Percentiles rank a stretch among this genome's conserved stretches.
These are phyloP conservation scores for Medicago truncatula DNA, from an alignment of 306 rosid genomes.

Conservation along the genomic window DNA sequence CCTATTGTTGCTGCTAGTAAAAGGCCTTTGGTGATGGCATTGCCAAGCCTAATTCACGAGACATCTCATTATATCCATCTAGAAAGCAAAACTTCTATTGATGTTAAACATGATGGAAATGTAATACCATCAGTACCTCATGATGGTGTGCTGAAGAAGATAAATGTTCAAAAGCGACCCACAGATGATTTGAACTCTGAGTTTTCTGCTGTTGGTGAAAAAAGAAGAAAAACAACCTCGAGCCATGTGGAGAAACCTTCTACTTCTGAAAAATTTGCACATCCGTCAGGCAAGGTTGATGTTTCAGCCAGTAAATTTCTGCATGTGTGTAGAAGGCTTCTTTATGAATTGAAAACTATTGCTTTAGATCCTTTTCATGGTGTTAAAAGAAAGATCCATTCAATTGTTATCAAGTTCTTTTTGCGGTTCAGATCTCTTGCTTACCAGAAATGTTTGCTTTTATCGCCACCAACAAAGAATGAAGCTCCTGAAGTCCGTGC, in stretches of 20 bases:
- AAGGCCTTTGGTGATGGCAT: constrained; percentile 40
- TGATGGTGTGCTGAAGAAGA: constrained; percentile 59
- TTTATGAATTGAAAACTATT: constrained; percentile 76
- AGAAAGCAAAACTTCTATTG: constrained; percentile 13
- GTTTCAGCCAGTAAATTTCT: constrained; percentile 38
- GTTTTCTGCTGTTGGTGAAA: constrained; percentile 55
- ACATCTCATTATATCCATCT: no score
- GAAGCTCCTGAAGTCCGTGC: constrained; percentile 56
- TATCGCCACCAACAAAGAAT: constrained; percentile 64
- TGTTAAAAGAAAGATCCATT: constrained; percentile 57
- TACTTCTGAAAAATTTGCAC: constrained; percentile 49
- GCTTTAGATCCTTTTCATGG: constrained; percentile 89
- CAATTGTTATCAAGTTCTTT: constrained; percentile 62
- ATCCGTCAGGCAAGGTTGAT: constrained; percentile 46
- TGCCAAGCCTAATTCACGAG: constrained; percentile 1
- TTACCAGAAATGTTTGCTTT: constrained; percentile 77
- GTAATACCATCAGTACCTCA: constrained; percentile 36
- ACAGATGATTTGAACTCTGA: constrained; percentile 52
- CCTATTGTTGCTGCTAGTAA: constrained; percentile 26
- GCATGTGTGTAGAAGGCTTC: constrained; percentile 48
- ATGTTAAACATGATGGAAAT: constrained; percentile 39
- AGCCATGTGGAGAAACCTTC: constrained; percentile 51
- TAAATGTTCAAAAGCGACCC: constrained; percentile 59
- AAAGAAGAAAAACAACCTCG: constrained; percentile 58
- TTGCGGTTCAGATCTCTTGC: constrained; percentile 82